These are phyloP conservation scores for Colletotrichum sp. DNA, from an alignment of 2,329 filamentous ascomycete species.

Conservation along the genomic window DNA sequence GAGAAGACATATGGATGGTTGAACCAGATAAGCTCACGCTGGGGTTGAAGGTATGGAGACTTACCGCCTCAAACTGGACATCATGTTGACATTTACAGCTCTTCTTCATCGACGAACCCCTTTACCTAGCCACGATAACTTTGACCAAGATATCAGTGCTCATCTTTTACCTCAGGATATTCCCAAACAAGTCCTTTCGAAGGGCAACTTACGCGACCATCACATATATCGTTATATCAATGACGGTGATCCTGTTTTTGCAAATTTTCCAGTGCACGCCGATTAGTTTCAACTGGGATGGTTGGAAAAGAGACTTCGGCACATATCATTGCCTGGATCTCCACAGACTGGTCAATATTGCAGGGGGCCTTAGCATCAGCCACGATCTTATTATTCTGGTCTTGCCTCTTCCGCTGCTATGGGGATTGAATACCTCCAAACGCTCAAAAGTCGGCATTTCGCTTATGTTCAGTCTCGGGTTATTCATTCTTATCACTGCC, in stretches of 20 bases:
- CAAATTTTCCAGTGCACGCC: constrained; percentile 41
- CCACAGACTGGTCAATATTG: constrained; percentile 32
- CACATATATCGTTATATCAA: constrained; percentile 27
- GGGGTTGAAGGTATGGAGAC: constrained; percentile 32
- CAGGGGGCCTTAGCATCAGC: constrained; percentile 34
- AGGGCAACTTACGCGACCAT: constrained; percentile 26
- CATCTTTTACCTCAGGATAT: constrained; percentile 36
- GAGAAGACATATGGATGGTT: constrained; percentile 43
- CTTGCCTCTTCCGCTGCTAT: constrained; percentile 37
- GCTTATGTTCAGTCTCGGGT: constrained; percentile 41
- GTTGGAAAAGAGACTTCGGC: constrained; percentile 32
- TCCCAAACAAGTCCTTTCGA: constrained; percentile 32
- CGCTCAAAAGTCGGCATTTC: constrained; percentile 31
- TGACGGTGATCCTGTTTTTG: constrained; percentile 32
- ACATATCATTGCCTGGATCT: constrained; percentile 34
- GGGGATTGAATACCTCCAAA: constrained; percentile 30
- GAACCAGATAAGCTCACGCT: constrained; percentile 27
- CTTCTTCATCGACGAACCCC: constrained; percentile 31
- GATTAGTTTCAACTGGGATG: constrained; percentile 34
- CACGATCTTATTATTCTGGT: constrained; percentile 39
- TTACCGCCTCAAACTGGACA: too few species aligned
- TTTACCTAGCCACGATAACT: constrained; percentile 34
- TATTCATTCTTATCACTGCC: constrained; percentile 40
- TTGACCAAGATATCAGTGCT: constrained; percentile 36
- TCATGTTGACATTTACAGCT: constrained; percentile 19